Evolutionary conservation across 225 moss, liverwort and hornwort genomes (phyloP).

Genomic region (Physcomitrium patens): DNA sequence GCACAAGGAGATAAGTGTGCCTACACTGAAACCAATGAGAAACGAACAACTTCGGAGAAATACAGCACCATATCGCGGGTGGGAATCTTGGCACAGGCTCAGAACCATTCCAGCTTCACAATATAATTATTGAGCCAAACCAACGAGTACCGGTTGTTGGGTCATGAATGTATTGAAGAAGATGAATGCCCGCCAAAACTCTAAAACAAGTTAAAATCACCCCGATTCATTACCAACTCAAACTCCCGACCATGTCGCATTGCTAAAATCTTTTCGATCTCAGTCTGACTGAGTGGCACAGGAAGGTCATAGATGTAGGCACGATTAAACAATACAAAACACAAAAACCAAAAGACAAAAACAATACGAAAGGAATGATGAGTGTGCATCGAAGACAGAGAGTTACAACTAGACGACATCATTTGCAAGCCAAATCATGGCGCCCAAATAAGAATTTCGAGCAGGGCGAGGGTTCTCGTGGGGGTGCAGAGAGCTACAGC

Average conservation of each 20-base stretch:
- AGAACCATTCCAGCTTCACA: constrained; percentile 19
- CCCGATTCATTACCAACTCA: too few relatives aligned
- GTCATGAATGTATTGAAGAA: neutral
- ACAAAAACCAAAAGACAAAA: too few relatives aligned
- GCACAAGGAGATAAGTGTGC: constrained; percentile 19
- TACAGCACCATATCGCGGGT: neutral
- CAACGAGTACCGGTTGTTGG: neutral
- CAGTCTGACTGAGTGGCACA: too few relatives aligned
- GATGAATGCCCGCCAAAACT: constrained; percentile 1
- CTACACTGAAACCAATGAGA: neutral
- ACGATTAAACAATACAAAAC: too few relatives aligned
- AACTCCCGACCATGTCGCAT: too few relatives aligned
- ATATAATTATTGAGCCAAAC: constrained; percentile 26
- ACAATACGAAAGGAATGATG: neutral
- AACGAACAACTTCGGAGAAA: too few relatives aligned
- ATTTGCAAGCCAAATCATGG: neutral
- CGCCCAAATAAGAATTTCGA: neutral
- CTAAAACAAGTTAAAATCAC: constrained; percentile 3
- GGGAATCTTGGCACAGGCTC: constrained; percentile 10
- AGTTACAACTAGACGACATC: neutral
- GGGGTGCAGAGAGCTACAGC: neutral
- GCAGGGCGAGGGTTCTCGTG: neutral
- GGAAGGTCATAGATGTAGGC: too few relatives aligned
- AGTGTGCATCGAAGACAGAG: neutral
- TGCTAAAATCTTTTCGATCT: too few relatives aligned